Base-by-base conservation (phyloP, 192 early-diverging fungal species). In the Coemansia sp. region DNA sequence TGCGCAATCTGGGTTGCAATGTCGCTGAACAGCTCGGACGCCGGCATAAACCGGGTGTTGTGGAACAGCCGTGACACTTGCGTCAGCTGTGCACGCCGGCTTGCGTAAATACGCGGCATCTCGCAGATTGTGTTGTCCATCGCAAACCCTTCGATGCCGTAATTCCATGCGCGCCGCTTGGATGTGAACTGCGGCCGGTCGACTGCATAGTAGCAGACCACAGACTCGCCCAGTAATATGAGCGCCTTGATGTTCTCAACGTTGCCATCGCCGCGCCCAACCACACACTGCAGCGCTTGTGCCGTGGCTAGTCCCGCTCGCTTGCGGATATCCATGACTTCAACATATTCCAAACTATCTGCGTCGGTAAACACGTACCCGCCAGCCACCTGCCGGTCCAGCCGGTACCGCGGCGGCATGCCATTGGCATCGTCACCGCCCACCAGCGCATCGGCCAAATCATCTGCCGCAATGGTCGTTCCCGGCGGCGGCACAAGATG, bases 201-300 rank as follows among this genome's bases (percentile, higher is more conserved):
- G 1, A 60, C 38, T 46, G 69, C 74, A 51, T 72, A 57, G 66
- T 76, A 54, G 60, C 71, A 74, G 25, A 83, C 59, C 36, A 59
- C 65, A 17, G 54, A 44, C 26, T 73, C 60, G 9, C 72, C 61
- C 61, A 86, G 75, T 48, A 87, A 85, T 42, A 91, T 71, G 25
- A 92, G 51, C 19, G 81, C 75, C 57, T 91, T 91, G 60, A 89
- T 82, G 62, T 84, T 86, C 57, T 90, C 91, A 2, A 91, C 86
- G 69, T 94, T 91, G 68, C 94, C 90, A 49, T 89, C 89, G 12
- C 83, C 59, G 66, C 59, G 68, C 31, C 31, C 37, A 10, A 59
- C 65, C 69, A 81, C 65, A 46, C 75, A 84, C 4, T 21, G 56
- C 22, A 87, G 81, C 6, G 86, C 57, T 14, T 83, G 64, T 34